Conservation (phyloP, 2,329 filamentous ascomycete species). For the Aspergillus fructus region DNA sequence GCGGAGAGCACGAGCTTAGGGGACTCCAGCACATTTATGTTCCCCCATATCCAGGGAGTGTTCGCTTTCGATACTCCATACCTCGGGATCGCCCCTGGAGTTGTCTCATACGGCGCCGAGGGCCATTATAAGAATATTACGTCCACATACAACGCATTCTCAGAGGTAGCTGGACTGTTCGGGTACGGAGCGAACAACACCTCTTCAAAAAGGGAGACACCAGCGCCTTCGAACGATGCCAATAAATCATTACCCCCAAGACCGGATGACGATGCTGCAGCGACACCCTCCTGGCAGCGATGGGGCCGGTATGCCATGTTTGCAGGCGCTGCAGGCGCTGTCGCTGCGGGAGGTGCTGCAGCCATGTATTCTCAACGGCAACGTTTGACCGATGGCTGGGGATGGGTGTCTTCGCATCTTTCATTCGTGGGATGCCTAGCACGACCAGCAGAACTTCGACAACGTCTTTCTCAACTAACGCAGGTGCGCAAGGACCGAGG, state of each 20-base stretch:
- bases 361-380: slow-evolving; percentile 85
- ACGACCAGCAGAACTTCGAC: slow-evolving; percentile 76
- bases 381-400: slow-evolving; percentile 71
- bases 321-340: slow-evolving; percentile 76
- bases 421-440: slow-evolving; percentile 90
- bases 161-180: slow-evolving; percentile 60
- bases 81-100: slow-evolving; percentile 51
- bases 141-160: slow-evolving; percentile 68
- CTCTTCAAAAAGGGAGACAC: slow-evolving; percentile 15
- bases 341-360: slow-evolving; percentile 77
- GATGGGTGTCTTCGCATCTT: slow-evolving; percentile 85
- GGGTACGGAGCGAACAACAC: slow-evolving; percentile 59
- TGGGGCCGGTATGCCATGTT: slow-evolving; percentile 86
- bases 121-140: slow-evolving; percentile 76
- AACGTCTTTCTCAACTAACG: slow-evolving; percentile 69
- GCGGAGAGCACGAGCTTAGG: slow-evolving; percentile 20
- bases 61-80: slow-evolving; percentile 95
- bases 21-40: slow-evolving; percentile 65
- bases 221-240: slow-evolving; percentile 12
- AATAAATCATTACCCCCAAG: slow-evolving; percentile 27
- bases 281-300: slow-evolving; percentile 63
- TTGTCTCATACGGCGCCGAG: slow-evolving; percentile 65
- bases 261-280: slow-evolving; percentile 46
- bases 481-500: slow-evolving; percentile 62
- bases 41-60: slow-evolving; percentile 86